Evolutionary conservation across 495 filamentous ascomycete species (phyloP).

Genomic region (Xylaria venustula): DNA sequence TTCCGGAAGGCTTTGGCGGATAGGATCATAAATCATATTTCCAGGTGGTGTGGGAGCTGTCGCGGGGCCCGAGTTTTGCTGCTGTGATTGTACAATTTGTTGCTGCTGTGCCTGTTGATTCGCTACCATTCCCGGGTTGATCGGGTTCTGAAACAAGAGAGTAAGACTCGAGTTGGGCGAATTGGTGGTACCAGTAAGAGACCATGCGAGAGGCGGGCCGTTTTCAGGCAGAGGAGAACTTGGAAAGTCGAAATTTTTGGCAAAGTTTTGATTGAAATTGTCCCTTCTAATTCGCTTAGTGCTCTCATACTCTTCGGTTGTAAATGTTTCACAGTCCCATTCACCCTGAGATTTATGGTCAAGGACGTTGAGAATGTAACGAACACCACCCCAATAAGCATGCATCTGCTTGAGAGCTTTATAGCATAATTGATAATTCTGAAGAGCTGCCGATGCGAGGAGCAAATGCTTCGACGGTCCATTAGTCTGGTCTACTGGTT

Average conservation of each 20-base stretch:
- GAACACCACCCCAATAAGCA: constrained; percentile 79
- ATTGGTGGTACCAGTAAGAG: constrained; percentile 77
- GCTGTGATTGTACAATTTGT: constrained; percentile 11
- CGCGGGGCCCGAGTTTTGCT: constrained; percentile 23
- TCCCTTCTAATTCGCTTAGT: constrained; percentile 55
- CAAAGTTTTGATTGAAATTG: constrained; percentile 35
- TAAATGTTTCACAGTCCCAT: constrained; percentile 76
- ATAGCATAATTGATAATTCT: constrained; percentile 80
- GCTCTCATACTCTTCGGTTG: constrained; percentile 73
- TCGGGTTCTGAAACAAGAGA: constrained; percentile 60
- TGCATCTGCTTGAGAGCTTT: constrained; percentile 74
- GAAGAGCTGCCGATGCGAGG: constrained; percentile 69
- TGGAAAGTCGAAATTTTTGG: constrained; percentile 27
- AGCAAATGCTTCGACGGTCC: constrained; percentile 66
- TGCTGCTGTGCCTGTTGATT: constrained; percentile 8
- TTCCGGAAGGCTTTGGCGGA: constrained; percentile 49
- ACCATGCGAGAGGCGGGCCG: constrained; percentile 66
- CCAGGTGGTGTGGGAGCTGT: constrained; percentile 45
- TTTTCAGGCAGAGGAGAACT: constrained; percentile 36
- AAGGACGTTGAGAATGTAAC: constrained; percentile 81
- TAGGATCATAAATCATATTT: constrained; percentile 54
- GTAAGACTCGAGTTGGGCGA: constrained; percentile 78
- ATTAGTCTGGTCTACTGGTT: constrained; percentile 36
- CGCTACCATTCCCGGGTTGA: constrained; percentile 21
- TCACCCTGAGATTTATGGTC: constrained; percentile 85